Base-by-base conservation (phyloP, 2,329 filamentous ascomycete genomes). In the Tolypocladium paradoxum region DNA sequence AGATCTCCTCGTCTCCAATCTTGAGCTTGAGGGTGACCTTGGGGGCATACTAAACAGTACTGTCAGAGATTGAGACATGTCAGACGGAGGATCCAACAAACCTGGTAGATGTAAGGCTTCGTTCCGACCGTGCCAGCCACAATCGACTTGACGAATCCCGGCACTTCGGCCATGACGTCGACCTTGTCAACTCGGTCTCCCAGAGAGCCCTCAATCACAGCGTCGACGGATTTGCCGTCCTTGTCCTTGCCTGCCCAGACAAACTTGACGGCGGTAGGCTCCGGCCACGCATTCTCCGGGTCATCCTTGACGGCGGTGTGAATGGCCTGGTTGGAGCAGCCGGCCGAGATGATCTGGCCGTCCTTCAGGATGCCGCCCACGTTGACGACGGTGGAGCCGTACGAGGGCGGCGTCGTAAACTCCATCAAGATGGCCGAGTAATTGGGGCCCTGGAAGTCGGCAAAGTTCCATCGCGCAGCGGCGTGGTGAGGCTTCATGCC, bases 401-500 rank as follows among this genome's bases (percentile, higher is more conserved):
- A 99, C 5, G 92, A 96, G 4, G 88, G 83, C 31, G 93, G 95
- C 1, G 93, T 99, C 37, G 84, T 95, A 70, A 85, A 99, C 70
- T 97, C 88, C 93, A 99, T 99, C 76, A 97, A 76, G 59, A 95
- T 73, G 31, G 91, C 92, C 31, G 91, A 93, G 73, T 90, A 87
- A 22, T 77, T 89, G 24, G 90, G 86, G 16, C 88, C 85, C 68
- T 97, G 91, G 75, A 96, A 96, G 72, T 91, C 83, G 70, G 82
- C 78, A 74, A 96, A 99, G 72, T 93, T 96, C 93, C 93, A 99
- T 58, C 81, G 83, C 33, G 88, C 84, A 56, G 92, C 91, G 55
- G 90, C 88, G 68, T 99, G 95, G 70, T 99, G 93, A 40, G 93
- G 93, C 79, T 99, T 99, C 92, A 97, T 97, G 68, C 91, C 93